phyloP scores from a whole-genome alignment of 2,329 filamentous ascomycete species.

The Hypoxylon sp. region DNA sequence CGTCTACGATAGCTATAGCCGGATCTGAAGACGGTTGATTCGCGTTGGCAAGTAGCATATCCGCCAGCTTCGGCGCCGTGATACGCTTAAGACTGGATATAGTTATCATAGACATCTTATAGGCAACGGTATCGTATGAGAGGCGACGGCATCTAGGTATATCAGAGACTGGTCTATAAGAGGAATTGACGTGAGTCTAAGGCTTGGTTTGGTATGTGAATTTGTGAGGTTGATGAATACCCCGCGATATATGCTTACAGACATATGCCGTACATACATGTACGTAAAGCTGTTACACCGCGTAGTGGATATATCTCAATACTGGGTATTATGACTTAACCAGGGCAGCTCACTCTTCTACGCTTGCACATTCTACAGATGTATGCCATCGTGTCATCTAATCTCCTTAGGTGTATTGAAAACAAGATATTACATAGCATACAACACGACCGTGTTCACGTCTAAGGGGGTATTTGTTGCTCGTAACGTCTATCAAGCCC shows the following conservation, averaged over 20 bases:
- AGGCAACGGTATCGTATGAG: background rate
- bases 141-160: too few species aligned
- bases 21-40: constrained; percentile 45
- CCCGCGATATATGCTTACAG: constrained; percentile 13
- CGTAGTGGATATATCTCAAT: background rate
- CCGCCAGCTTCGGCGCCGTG: constrained; percentile 71
- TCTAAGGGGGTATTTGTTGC: background rate
- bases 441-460: background rate
- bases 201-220: too few species aligned
- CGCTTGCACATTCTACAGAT: too few species aligned
- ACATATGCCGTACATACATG: too few species aligned
- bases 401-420: too few species aligned
- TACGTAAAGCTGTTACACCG: constrained; percentile 9
- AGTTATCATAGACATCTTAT: constrained; percentile 44
- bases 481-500: constrained; percentile 44
- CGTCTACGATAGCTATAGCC: constrained; percentile 80
- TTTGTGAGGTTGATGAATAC: background rate
- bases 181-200: too few species aligned
- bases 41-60: constrained; percentile 64
- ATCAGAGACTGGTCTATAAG: too few species aligned
- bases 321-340: background rate
- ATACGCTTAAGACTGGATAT: constrained; percentile 73
- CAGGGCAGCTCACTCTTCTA: too few species aligned
- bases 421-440: background rate
- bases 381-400: too few species aligned